Conservation (phyloP, 1,139 yeast species). For the Saccharomyces uvarum region DNA sequence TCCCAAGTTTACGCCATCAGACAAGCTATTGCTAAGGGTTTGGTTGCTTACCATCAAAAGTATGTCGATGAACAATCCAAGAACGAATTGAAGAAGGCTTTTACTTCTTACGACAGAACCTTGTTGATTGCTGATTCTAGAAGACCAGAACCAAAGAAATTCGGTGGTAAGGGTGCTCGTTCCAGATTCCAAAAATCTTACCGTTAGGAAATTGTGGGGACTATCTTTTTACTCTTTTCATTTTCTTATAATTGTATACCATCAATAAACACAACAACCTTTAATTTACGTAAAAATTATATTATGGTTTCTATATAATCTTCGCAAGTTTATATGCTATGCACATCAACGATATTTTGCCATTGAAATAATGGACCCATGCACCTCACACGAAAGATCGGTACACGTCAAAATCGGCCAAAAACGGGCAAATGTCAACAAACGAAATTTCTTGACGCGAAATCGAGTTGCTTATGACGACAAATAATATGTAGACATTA, state of each 20-base stretch:
- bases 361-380: neutral
- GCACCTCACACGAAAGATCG: neutral
- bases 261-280: neutral
- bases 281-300: constrained; percentile 1
- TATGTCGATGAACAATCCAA: constrained; percentile 98
- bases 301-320: neutral
- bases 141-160: constrained; percentile 99
- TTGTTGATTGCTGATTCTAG: constrained; percentile 98
- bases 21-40: constrained; percentile 99
- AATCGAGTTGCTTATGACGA: neutral
- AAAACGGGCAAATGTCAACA: neutral
- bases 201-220: constrained; percentile 58
- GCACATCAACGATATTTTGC: neutral
- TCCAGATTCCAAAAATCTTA: constrained; percentile 99
- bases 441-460: neutral
- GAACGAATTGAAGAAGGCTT: constrained; percentile 98
- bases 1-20: constrained; percentile 99
- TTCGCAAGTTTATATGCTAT: neutral
- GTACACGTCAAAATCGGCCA: neutral
- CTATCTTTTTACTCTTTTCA: neutral
- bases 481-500: neutral
- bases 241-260: constrained; percentile 1
- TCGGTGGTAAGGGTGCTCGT: constrained; percentile 99
- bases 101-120: constrained; percentile 97
- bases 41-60: constrained; percentile 98